A percentile compares a stretch with the other conserved stretches of the same genome.
phyloP scores from a whole-genome alignment of 2,329 filamentous ascomycete species.

The Chrysoporthe austroafricana region DNA sequence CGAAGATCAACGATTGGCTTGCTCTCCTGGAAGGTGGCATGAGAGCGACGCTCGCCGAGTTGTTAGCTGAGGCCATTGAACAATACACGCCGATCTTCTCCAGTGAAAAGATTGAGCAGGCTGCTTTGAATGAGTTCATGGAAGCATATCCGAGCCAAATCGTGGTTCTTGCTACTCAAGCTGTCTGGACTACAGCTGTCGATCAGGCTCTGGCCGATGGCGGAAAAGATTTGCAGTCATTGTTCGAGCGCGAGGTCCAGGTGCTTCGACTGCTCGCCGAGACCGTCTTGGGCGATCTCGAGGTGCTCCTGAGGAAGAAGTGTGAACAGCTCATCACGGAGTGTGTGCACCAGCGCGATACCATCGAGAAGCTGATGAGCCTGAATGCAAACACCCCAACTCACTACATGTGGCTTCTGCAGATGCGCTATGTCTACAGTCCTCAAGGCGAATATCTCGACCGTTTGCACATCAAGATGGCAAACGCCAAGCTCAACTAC shows the following conservation, averaged over 20 bases:
- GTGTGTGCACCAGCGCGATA: constrained; percentile 95
- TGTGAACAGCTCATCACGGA: constrained; percentile 99
- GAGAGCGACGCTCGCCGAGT: constrained; percentile 90
- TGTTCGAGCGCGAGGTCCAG: constrained; percentile 83
- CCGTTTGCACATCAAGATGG: constrained; percentile 91
- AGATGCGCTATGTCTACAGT: constrained; percentile 94
- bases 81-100: constrained; percentile 81
- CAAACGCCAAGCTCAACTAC: constrained; percentile 92
- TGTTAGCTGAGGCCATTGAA: constrained; percentile 83
- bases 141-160: constrained; percentile 87
- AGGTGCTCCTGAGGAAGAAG: constrained; percentile 87
- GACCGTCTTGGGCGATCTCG: constrained; percentile 87
- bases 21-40: constrained; percentile 88
- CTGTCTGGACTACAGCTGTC: constrained; percentile 88
- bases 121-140: constrained; percentile 79
- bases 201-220: constrained; percentile 75
- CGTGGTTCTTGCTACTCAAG: constrained; percentile 91
- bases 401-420: constrained; percentile 90
- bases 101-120: constrained; percentile 69
- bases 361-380: constrained; percentile 83
- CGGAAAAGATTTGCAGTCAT: constrained; percentile 67
- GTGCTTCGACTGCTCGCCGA: constrained; percentile 84
- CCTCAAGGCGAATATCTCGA: constrained; percentile 80
- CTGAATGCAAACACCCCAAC: constrained; percentile 73
- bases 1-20: constrained; percentile 99